Evolutionary conservation across 345 rosid genomes (phyloP).

Genomic region (Gossypioides kirkii): DNA sequence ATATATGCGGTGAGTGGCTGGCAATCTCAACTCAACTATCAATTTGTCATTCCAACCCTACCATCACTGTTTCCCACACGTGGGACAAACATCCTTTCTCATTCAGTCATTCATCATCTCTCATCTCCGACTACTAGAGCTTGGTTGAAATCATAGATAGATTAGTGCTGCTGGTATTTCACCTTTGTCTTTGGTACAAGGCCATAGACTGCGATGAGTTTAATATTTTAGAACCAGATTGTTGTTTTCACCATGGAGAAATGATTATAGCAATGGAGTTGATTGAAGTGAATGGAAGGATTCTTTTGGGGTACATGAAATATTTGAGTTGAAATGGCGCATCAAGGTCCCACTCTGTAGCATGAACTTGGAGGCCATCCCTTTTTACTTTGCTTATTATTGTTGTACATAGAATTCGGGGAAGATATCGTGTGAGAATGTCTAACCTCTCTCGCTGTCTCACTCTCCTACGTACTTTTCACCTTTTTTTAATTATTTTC

Average conservation of each 20-base stretch:
- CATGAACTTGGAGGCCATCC: not conserved
- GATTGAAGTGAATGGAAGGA: too few species aligned
- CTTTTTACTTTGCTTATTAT: not conserved
- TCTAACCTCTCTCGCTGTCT: too few species aligned
- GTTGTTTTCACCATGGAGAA: too few species aligned
- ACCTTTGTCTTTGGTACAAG: too few species aligned
- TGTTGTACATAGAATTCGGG: not conserved
- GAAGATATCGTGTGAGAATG: not conserved
- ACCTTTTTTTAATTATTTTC: too few species aligned
- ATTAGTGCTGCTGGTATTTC: too few species aligned
- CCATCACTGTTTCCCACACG: slow-evolving; percentile 28
- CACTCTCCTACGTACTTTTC: too few species aligned
- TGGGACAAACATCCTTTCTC: slow-evolving; percentile 27
- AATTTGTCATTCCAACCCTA: slow-evolving; percentile 17
- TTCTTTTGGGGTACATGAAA: too few species aligned
- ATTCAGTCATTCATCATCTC: slow-evolving; percentile 8
- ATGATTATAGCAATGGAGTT: too few species aligned
- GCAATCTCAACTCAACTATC: not conserved
- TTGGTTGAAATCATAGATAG: too few species aligned
- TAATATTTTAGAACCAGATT: too few species aligned
- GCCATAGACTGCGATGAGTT: too few species aligned
- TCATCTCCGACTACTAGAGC: slow-evolving; percentile 20
- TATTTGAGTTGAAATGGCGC: not conserved
- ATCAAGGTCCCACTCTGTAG: not conserved
- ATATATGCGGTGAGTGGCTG: slow-evolving; percentile 25